Evolutionary conservation across 108 stramenopile species (phyloP).

Genomic region (Fragilaria radians): DNA sequence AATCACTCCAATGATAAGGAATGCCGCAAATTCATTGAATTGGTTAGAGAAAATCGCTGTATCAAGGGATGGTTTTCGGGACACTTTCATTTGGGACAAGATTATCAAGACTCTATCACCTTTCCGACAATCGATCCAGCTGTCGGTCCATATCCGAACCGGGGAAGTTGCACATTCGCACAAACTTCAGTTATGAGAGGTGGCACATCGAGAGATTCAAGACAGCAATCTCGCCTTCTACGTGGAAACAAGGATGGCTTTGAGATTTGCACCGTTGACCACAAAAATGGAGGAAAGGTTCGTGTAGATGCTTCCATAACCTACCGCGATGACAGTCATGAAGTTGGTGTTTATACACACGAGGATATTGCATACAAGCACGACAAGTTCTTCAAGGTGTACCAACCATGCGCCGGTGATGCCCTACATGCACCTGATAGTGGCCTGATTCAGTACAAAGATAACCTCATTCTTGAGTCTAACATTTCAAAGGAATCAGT

Average conservation of each 20-base stretch:
- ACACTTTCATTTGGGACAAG: conserved; percentile 90
- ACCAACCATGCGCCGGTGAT: conserved; percentile 42
- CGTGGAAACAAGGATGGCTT: conserved; percentile 80
- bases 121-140: conserved; percentile 56
- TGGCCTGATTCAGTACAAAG: conserved; percentile 6
- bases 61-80: conserved; percentile 94
- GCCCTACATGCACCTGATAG: conserved; percentile 7
- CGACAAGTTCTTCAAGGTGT: conserved; percentile 74
- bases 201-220: conserved; percentile 72
- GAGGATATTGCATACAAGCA: conserved; percentile 70
- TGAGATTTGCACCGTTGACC: conserved; percentile 86
- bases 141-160: conserved; percentile 66
- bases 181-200: conserved; percentile 87
- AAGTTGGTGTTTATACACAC: conserved; percentile 67
- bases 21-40: conserved; percentile 65
- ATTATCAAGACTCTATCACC: conserved; percentile 41
- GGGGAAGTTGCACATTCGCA: conserved; percentile 70
- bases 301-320: conserved; percentile 75
- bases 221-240: conserved; percentile 81
- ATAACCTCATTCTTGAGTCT: conserved; percentile 6
- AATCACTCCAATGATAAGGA: conserved; percentile 52
- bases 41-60: conserved; percentile 65
- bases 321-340: conserved; percentile 37
- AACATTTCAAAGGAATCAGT: conserved; percentile 41
- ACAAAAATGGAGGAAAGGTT: conserved; percentile 66